Percentiles rank a stretch among this genome's conserved stretches.
phyloP scores from a whole-genome alignment of 2,329 filamentous ascomycete species.

The Fusarium annulatum region DNA sequence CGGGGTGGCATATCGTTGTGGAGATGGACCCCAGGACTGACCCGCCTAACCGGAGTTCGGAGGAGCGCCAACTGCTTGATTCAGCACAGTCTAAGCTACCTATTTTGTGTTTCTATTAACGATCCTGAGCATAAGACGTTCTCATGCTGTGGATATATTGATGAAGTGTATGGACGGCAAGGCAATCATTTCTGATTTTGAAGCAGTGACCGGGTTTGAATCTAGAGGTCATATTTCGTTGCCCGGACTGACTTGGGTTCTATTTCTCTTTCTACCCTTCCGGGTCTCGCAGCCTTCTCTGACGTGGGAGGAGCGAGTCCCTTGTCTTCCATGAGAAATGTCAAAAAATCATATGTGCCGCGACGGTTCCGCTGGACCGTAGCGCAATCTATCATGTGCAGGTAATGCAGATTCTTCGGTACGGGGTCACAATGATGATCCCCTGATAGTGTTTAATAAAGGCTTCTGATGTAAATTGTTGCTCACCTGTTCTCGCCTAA shows the following conservation, averaged over 20 bases:
- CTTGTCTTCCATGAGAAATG: conserved; percentile 9
- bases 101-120: conserved; percentile 18
- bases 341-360: conserved; percentile 18
- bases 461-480: neutral
- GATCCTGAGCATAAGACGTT: conserved; percentile 10
- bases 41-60: conserved; percentile 43
- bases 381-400: conserved; percentile 30
- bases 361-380: conserved; percentile 44
- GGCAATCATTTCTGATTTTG: neutral
- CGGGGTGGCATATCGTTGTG: conserved; percentile 37
- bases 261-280: conserved; percentile 3
- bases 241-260: conserved; percentile 18
- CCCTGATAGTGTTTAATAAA: neutral
- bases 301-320: conserved; percentile 10
- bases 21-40: conserved; percentile 29
- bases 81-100: conserved; percentile 18
- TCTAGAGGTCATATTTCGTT: neutral
- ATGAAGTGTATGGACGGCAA: neutral
- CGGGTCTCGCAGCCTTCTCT: conserved; percentile 22
- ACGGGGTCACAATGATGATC: conserved; percentile 1
- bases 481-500: conserved; percentile 23
- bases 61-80: conserved; percentile 32
- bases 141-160: neutral
- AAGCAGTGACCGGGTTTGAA: neutral
- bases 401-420: neutral